Evolutionary conservation across 2,329 filamentous ascomycete species (phyloP), one percentile per base, ranked within the genome.

Genomic region (Scedosporium boydii): DNA sequence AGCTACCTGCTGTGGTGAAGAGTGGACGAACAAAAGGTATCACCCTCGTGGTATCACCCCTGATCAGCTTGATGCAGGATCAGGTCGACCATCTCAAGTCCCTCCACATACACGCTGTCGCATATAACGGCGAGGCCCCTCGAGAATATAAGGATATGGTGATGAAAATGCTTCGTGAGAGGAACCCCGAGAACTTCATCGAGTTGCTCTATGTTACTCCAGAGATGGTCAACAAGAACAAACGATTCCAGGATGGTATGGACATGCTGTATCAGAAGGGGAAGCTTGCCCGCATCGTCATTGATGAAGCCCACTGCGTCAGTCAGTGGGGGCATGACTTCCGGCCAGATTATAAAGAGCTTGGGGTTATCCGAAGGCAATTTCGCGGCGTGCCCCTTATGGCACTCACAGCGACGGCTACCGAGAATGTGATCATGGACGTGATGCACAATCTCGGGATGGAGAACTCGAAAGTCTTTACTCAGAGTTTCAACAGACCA

Each of bases 261-360:
- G 76, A 84, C 60, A 79, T 78, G 2, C 79, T 99, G n/a, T 83
- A 96, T 72, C 74, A 75, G 14, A 85, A 85, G 59, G 78, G 82
- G 3, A 90, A 88, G 68, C 84, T 99, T 60, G 93, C 96, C 16
- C 86, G 95, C 27, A 85, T 99, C 58, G 95, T 99, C 61, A 96
- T 99, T 65, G 95, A 99, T 68, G 96, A 99, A 76, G 95, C 95
- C n/a, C 95, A 99, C 73, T 99, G 95, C 73, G 93, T 99, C 27
- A 98, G 95, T 73, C 93, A 99, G 78, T 99, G 95, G 95, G 95
- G 95, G 0, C 95, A 99, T 68, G 95, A 99, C 73, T 99, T 99
- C 72, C 86, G 96, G 56, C 93, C 93, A 0, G 93, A 98, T 72
- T 99, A 99, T 78, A 96, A 96, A 74, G 83, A 84, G 34, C 79